Evolutionary conservation across 306 rosid species (phyloP).

Genomic region (Vicia villosa): DNA sequence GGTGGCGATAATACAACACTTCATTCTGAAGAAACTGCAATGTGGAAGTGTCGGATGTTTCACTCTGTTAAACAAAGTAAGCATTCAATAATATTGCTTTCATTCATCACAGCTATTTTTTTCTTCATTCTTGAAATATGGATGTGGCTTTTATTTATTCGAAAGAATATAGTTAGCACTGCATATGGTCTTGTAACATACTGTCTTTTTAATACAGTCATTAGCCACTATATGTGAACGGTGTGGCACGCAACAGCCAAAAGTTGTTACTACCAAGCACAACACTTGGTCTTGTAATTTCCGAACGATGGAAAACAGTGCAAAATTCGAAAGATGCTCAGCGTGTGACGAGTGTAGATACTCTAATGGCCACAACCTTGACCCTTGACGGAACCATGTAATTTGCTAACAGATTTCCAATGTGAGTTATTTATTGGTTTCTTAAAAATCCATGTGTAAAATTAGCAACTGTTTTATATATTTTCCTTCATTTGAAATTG

Average conservation of each 20-base stretch:
- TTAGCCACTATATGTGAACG: slow-evolving; percentile 76
- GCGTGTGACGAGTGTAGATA: slow-evolving; percentile 79
- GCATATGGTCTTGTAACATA: background rate
- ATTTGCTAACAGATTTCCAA: background rate
- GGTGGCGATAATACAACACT: no score
- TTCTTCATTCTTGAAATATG: background rate
- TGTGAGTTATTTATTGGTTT: no score
- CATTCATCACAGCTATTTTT: background rate
- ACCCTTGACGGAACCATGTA: slow-evolving; percentile 24
- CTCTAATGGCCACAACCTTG: slow-evolving; percentile 54
- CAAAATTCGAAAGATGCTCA: slow-evolving; percentile 66
- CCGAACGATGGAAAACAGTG: slow-evolving; percentile 71
- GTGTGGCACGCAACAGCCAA: slow-evolving; percentile 65
- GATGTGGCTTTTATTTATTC: background rate
- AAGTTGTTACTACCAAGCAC: slow-evolving; percentile 56
- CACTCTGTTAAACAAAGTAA: no score
- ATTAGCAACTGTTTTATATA: no score
- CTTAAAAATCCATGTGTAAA: no score
- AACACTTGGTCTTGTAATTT: slow-evolving; percentile 63
- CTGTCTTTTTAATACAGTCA: slow-evolving; percentile 9
- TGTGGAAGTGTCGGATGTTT: no score
- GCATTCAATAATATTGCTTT: no score
- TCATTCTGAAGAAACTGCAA: no score
- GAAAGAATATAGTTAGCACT: slow-evolving; percentile 6
- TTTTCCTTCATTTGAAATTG: no score